Evolutionary conservation across 1,284 basidiomycete genomes (phyloP).

Genomic region (Omphalotus olearius): DNA sequence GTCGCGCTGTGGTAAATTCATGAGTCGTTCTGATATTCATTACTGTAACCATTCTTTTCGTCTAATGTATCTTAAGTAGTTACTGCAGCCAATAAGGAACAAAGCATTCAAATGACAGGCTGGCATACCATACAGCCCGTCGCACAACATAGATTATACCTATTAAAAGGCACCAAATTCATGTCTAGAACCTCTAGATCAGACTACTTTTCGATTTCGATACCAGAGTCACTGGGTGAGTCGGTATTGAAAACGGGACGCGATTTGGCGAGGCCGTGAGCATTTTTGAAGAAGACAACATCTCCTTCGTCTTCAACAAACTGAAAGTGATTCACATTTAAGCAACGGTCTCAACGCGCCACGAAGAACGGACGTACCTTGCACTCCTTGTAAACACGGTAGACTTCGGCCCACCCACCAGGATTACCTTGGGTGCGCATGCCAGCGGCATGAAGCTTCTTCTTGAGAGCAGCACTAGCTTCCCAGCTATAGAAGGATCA

Average conservation of each 20-base stretch:
- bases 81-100: too few relatives aligned
- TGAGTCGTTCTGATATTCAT: too few relatives aligned
- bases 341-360: conserved; percentile 15
- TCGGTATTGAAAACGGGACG: conserved; percentile 61
- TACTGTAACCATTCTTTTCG: too few relatives aligned
- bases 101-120: too few relatives aligned
- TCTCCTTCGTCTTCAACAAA: conserved; percentile 93
- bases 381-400: conserved; percentile 73
- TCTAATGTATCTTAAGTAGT: too few relatives aligned
- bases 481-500: conserved; percentile 66
- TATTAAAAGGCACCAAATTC: too few relatives aligned
- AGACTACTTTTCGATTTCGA: conserved; percentile 61
- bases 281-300: conserved; percentile 91
- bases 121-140: too few relatives aligned
- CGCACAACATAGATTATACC: too few relatives aligned
- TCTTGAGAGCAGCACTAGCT: conserved; percentile 85
- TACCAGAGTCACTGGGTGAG: conserved; percentile 79
- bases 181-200: too few relatives aligned
- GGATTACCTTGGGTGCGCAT: conserved; percentile 59
- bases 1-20: too few relatives aligned
- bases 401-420: conserved; percentile 77
- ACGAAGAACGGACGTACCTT: conserved; percentile 38
- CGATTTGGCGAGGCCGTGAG: conserved; percentile 69
- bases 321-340: conserved; percentile 28
- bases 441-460: conserved; percentile 64